A percentile compares a stretch with the other conserved stretches of the same genome.
Conservation (phyloP, 2,329 filamentous ascomycete species). For the Hymenoscyphus scutula region DNA sequence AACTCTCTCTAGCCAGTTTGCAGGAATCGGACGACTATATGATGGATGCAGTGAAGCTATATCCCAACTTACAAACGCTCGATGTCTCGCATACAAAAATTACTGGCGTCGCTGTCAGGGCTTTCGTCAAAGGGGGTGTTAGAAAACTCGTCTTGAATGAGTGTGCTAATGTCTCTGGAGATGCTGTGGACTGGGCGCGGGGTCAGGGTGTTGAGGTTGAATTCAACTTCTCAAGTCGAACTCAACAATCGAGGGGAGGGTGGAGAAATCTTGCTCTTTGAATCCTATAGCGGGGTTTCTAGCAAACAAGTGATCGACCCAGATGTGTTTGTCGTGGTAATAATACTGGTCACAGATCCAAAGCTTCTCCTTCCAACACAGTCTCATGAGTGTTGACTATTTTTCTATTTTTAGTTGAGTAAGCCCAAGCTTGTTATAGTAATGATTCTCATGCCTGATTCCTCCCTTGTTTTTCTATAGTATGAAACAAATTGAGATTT, state of each 20-base stretch:
- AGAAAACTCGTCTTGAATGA: constrained; percentile 29
- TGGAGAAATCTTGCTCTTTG: background rate
- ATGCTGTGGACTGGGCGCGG: constrained; percentile 37
- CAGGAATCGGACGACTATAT: constrained; percentile 21
- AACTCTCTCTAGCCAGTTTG: constrained; percentile 24
- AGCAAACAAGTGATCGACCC: too few relatives aligned
- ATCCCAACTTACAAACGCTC: constrained; percentile 31
- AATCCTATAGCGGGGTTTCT: background rate
- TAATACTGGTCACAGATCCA: too few relatives aligned
- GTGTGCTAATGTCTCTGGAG: constrained; percentile 29
- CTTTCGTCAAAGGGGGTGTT: constrained; percentile 33
- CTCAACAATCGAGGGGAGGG: background rate
- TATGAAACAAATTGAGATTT: too few relatives aligned
- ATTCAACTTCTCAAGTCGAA: constrained; percentile 13
- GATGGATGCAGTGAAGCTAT: constrained; percentile 25
- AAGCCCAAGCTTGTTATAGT: too few relatives aligned
- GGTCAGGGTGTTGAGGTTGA: constrained; percentile 29
- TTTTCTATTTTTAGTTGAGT: too few relatives aligned
- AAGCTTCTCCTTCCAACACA: too few relatives aligned
- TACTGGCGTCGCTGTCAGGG: constrained; percentile 37
- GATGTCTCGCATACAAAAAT: constrained; percentile 31
- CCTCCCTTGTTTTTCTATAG: too few relatives aligned
- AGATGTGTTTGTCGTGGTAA: too few relatives aligned
- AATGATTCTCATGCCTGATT: too few relatives aligned
- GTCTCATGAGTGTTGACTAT: too few relatives aligned